These are phyloP conservation scores for Ampelocalamus luodianensis DNA, from an alignment of 176 grass and related monocot species.

Conservation along the genomic window DNA sequence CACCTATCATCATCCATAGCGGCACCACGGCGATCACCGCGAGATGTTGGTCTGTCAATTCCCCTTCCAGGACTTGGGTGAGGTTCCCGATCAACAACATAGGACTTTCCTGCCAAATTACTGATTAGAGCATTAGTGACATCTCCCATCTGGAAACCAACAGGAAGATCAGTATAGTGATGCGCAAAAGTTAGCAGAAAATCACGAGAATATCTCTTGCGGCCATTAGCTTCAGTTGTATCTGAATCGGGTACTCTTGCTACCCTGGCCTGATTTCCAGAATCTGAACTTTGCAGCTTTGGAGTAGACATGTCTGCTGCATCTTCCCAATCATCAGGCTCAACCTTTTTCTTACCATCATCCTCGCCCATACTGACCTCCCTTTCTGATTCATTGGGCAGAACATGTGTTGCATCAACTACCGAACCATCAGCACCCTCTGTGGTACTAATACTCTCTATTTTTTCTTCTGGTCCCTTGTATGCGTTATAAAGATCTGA, in stretches of 20 bases:
- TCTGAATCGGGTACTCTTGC: constrained; percentile 35
- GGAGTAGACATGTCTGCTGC: constrained; percentile 81
- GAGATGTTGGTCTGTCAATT: constrained; percentile 64
- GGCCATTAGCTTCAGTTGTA: constrained; percentile 48
- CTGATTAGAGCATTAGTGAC: constrained; percentile 50
- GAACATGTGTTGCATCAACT: constrained; percentile 36
- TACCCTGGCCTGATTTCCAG: constrained; percentile 33
- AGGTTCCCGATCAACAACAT: constrained; percentile 67
- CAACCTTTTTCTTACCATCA: constrained; percentile 63
- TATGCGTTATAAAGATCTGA: constrained; percentile 98
- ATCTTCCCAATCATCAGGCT: constrained; percentile 95
- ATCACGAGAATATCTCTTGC: constrained; percentile 89
- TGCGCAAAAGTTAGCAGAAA: constrained; percentile 73
- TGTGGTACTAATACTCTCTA: constrained; percentile 35
- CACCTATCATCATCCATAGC: constrained; percentile 76
- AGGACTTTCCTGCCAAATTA: constrained; percentile 56
- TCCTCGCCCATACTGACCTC: constrained; percentile 55
- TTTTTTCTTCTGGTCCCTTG: constrained; percentile 79
- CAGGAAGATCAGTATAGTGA: constrained; percentile 63
- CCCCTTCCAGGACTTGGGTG: constrained; percentile 66
- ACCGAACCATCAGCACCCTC: constrained; percentile 47
- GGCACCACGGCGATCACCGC: constrained; percentile 54
- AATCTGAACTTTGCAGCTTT: constrained; percentile 57
- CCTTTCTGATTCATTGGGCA: constrained; percentile 45
- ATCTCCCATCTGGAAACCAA: constrained; percentile 65